phyloP scores from a whole-genome alignment of 306 rosid species.

The Glycine soja region DNA sequence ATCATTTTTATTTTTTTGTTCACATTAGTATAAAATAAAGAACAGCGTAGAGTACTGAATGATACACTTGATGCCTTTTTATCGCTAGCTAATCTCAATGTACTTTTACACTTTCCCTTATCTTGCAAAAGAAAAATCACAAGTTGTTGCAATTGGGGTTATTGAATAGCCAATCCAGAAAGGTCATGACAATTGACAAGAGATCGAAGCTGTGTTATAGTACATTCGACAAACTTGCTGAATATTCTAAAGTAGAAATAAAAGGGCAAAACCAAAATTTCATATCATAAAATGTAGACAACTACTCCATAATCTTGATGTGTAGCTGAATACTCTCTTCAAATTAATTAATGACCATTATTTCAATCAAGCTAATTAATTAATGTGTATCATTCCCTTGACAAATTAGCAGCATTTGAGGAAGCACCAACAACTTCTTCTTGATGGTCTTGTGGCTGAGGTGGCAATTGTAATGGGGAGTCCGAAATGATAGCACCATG shows the following conservation, averaged over 20 bases:
- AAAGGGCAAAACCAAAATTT: not conserved
- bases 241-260: slow-evolving; percentile 6
- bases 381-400: slow-evolving; percentile 25
- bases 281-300: not conserved
- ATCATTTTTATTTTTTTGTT: not conserved
- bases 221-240: slow-evolving; percentile 15
- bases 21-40: no score
- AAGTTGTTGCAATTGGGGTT: not conserved
- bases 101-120: not conserved
- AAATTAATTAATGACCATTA: not conserved
- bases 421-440: slow-evolving; percentile 16
- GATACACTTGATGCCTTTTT: not conserved
- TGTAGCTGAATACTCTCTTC: not conserved
- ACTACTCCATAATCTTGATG: not conserved
- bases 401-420: slow-evolving; percentile 16
- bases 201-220: not conserved
- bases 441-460: slow-evolving; percentile 27
- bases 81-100: not conserved
- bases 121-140: not conserved
- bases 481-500: slow-evolving; percentile 36
- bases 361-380: not conserved
- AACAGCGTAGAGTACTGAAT: not conserved
- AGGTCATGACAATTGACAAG: not conserved
- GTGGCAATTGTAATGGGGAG: slow-evolving; percentile 40
- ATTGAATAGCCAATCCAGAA: not conserved